Conservation (phyloP, 129 eudicot genomes). For the Flaveria linearis region DNA sequence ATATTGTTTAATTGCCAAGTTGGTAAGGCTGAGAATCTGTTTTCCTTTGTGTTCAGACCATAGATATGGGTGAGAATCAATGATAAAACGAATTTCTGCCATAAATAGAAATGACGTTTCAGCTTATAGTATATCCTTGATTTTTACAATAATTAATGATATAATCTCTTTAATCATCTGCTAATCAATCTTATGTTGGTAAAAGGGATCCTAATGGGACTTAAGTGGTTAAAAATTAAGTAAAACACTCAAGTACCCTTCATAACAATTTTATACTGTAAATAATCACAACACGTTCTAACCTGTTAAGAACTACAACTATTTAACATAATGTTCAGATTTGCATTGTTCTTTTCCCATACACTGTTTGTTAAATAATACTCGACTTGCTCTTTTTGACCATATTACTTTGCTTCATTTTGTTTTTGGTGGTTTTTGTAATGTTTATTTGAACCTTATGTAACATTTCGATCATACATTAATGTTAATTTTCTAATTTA, state of each 20-base stretch:
- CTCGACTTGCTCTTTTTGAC: neutral
- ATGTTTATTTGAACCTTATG: neutral
- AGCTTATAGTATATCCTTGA: neutral
- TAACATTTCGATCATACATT: neutral
- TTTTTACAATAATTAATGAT: neutral
- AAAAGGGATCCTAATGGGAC: neutral
- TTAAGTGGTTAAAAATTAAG: neutral
- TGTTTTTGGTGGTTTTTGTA: neutral
- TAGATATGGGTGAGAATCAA: neutral
- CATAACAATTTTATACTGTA: neutral
- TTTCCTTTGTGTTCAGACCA: neutral
- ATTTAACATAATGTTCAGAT: neutral
- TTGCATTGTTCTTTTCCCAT: neutral
- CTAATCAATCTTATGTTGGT: neutral
- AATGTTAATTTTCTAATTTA: neutral
- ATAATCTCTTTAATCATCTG: neutral
- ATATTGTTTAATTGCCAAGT: neutral
- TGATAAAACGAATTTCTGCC: neutral
- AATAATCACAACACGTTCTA: neutral
- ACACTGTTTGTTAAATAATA: neutral
- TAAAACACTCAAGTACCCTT: neutral
- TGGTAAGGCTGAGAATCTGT: neutral
- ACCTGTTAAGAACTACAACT: neutral
- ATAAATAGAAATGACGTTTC: neutral
- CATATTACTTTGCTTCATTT: constrained; percentile 2